A percentile compares a stretch with the other conserved stretches of the same genome.
Evolutionary conservation across 2,329 filamentous ascomycete species (phyloP).

Genomic region (Colletotrichum melonis): DNA sequence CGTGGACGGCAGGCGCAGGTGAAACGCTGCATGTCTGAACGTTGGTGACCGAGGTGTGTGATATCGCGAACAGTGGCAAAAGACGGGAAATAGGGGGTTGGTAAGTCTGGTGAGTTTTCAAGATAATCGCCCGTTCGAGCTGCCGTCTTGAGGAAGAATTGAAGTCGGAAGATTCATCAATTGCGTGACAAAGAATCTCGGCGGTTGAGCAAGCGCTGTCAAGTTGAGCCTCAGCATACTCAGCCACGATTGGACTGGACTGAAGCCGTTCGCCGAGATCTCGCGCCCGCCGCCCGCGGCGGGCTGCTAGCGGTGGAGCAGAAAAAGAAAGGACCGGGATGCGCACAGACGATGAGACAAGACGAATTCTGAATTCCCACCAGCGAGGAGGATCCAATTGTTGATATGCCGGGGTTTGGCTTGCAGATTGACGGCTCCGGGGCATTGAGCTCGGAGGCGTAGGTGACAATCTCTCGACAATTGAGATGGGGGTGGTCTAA

Average conservation of each 20-base stretch:
- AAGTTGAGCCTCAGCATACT: conserved; percentile 13
- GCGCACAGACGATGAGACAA: conserved; percentile 32
- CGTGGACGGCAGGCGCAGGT: conserved; percentile 15
- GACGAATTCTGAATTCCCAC: conserved; percentile 11
- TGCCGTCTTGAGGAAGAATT: background rate
- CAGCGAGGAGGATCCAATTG: conserved; percentile 2
- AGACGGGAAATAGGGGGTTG: background rate
- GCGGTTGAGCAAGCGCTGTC: conserved; percentile 18
- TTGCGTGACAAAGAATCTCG: background rate
- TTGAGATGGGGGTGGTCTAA: conserved; percentile 2
- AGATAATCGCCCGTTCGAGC: background rate
- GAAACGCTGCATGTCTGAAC: conserved; percentile 36
- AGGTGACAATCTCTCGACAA: conserved; percentile 27
- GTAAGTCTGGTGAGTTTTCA: background rate
- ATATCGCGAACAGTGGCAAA: conserved; percentile 16
- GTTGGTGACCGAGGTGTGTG: conserved; percentile 16
- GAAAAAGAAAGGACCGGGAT: conserved; percentile 1
- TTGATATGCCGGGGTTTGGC: background rate
- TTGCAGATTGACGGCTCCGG: background rate
- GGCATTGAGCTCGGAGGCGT: conserved; percentile 29
- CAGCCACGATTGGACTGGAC: conserved; percentile 8
- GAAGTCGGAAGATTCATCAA: background rate
- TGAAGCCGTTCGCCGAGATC: conserved; percentile 15
- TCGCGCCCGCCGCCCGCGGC: conserved; percentile 2
- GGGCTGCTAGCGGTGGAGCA: conserved; percentile 8